A percentile compares a stretch with the other conserved stretches of the same genome.
Evolutionary conservation across 208 protist species (phyloP).

Genomic region (Trypanosoma vivax): DNA sequence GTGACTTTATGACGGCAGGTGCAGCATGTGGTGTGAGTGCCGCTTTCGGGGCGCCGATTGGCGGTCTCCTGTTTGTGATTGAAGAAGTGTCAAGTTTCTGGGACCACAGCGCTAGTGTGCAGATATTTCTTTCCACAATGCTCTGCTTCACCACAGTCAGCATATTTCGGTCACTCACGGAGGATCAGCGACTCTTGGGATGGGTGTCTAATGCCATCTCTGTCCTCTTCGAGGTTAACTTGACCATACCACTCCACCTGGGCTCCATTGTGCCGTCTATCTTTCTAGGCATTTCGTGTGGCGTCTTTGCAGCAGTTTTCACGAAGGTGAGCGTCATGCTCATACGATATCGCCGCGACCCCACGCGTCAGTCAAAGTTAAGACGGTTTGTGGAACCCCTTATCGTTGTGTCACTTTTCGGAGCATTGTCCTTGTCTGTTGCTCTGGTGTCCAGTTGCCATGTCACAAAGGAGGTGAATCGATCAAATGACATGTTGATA

Average conservation of each 20-base stretch:
- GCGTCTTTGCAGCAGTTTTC: constrained; percentile 81
- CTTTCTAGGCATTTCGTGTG: constrained; percentile 75
- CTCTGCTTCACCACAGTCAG: constrained; percentile 77
- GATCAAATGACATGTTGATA: constrained; percentile 26
- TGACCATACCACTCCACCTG: constrained; percentile 80
- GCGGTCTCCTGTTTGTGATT: constrained; percentile 94
- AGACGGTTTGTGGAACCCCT: constrained; percentile 70
- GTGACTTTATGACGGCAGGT: constrained; percentile 92
- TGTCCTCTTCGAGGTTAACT: constrained; percentile 85
- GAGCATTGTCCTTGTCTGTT: constrained; percentile 46
- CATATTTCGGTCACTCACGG: constrained; percentile 73
- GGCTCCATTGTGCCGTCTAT: constrained; percentile 82
- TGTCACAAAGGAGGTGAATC: constrained; percentile 26
- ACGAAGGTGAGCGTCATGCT: constrained; percentile 85
- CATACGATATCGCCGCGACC: constrained; percentile 54
- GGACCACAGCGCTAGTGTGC: constrained; percentile 84
- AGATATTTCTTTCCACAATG: constrained; percentile 93
- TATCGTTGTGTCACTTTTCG: constrained; percentile 48
- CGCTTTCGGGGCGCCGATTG: constrained; percentile 94
- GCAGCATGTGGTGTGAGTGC: constrained; percentile 92
- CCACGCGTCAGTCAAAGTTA: constrained; percentile 40
- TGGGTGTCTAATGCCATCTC: constrained; percentile 78
- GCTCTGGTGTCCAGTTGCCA: constrained; percentile 39
- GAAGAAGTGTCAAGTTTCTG: constrained; percentile 93
- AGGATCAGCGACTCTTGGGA: constrained; percentile 66